These are phyloP conservation scores for Colletotrichum abscissum DNA, from an alignment of 2,329 filamentous ascomycete species.

Conservation along the genomic window DNA sequence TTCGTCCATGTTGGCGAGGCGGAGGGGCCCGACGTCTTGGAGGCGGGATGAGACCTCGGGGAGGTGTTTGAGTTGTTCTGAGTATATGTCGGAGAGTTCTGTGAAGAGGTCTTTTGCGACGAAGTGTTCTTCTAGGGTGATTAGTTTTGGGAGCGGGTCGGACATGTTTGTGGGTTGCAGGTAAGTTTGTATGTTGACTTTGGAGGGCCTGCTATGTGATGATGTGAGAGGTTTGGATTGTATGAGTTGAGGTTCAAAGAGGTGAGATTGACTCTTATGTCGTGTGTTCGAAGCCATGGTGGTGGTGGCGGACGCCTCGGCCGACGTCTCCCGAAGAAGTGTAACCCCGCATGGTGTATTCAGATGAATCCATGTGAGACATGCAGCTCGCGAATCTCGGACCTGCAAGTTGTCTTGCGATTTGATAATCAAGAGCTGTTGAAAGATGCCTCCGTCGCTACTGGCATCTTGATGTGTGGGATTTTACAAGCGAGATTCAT, in stretches of 20 bases:
- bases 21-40: slow-evolving; percentile 37
- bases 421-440: no score
- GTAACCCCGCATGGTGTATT: not conserved
- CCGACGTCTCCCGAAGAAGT: not conserved
- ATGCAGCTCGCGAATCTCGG: not conserved
- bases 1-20: slow-evolving; percentile 40
- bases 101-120: slow-evolving; percentile 38
- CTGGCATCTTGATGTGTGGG: no score
- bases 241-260: not conserved
- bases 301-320: not conserved
- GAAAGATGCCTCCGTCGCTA: no score
- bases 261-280: not conserved
- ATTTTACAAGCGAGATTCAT: no score
- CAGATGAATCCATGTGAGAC: not conserved
- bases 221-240: not conserved
- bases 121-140: slow-evolving; percentile 57
- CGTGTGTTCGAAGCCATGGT: not conserved
- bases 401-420: no score
- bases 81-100: slow-evolving; percentile 33
- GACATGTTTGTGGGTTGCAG: not conserved
- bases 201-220: not conserved
- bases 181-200: not conserved
- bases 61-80: slow-evolving; percentile 38
- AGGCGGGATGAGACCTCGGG: slow-evolving; percentile 39
- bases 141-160: slow-evolving; percentile 41